Evolutionary conservation across 345 rosid genomes (phyloP).

Genomic region (Eucalyptus rudis): DNA sequence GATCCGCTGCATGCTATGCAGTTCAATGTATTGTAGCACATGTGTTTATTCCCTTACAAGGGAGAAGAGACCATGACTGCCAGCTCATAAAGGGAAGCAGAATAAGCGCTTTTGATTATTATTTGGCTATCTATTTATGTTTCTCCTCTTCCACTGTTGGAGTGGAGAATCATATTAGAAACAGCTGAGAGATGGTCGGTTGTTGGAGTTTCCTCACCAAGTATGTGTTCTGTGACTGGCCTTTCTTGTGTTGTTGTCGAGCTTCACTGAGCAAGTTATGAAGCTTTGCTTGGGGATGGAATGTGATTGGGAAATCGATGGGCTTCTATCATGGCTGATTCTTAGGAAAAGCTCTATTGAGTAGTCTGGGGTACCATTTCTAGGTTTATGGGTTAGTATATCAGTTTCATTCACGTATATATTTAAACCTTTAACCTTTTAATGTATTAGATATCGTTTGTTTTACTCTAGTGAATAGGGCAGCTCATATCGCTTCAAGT

Average conservation of each 20-base stretch:
- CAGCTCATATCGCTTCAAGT: background rate
- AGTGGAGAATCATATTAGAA: background rate
- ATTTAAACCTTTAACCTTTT: background rate
- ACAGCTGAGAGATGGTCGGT: background rate
- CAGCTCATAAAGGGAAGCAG: background rate
- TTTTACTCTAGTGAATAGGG: background rate
- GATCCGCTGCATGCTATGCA: background rate
- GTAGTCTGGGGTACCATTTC: background rate
- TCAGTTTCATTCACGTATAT: background rate
- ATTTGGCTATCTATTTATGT: background rate
- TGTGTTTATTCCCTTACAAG: background rate
- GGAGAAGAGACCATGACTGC: background rate
- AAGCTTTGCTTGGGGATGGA: background rate
- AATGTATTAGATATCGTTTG: background rate
- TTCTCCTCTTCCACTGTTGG: background rate
- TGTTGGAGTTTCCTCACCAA: background rate
- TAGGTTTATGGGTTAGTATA: background rate
- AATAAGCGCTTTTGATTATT: background rate
- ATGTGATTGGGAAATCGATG: background rate
- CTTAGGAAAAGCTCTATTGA: background rate
- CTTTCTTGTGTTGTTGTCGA: background rate
- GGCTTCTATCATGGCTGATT: background rate
- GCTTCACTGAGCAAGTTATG: background rate
- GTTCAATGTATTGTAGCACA: background rate
- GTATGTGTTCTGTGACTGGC: background rate